Evolutionary conservation across 371 early-diverging fungal genomes (phyloP), one percentile per base, ranked within the genome.

Genomic region (Syncephalastrum monosporum): DNA sequence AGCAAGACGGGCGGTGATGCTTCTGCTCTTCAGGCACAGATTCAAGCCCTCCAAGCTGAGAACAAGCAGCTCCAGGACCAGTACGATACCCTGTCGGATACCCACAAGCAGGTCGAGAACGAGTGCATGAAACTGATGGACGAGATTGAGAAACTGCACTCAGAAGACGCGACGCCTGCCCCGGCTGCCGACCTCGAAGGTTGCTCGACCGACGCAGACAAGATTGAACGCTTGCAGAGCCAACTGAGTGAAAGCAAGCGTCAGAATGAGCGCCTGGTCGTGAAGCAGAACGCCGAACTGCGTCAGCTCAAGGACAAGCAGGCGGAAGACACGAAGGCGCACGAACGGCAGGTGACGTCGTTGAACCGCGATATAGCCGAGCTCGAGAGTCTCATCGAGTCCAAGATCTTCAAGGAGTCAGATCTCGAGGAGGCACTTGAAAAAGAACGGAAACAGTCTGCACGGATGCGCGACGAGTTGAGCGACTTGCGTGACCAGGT

Each of bases 101-200:
- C 85, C 8, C 85, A 89, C 50, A 77, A 82, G 51, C 85, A 84
- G 62, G 76, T 83, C 29, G 88, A 91, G 56, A 80, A 68, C 4
- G 89, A 90, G 63, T 85, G 88, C 59, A 66, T 88, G 49, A 85
- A 88, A 50, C 66, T 90, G 49, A 84, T 88, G 75, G 89, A 89
- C 41, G 92, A 91, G 63, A 82, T 89, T 5, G 89, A 89, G 59
- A 79, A 79, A 50, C 68, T 91, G 25, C 84, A 85, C 54, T 68
- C 78, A 1, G 88, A 88, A 65, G 80, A 79, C 48, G 60, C 77
- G 24, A 66, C 72, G 33, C 24, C 55, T 67, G 53, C 53, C 67
- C 62, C 64, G 42, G 56, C 69, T 19, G 48, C 60, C 7, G 65
- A 57, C 3, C 66, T 68, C 42, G 59, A 59, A 12, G 65, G 68